Conservation (phyloP, 2,329 filamentous ascomycete species). For the Fusarium sarcochroum region DNA sequence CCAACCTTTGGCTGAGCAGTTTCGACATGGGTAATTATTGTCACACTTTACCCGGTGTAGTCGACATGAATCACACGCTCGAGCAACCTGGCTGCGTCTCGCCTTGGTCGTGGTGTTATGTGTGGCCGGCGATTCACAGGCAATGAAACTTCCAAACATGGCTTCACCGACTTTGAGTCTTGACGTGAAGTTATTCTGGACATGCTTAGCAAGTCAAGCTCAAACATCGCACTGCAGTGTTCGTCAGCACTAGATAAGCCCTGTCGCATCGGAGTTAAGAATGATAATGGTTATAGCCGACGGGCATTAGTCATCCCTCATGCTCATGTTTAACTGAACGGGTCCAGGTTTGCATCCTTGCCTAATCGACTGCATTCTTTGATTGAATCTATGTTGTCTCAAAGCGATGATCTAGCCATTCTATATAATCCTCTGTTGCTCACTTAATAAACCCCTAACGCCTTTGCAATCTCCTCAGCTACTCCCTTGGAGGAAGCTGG, state of each 20-base stretch:
- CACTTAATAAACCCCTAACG: neutral
- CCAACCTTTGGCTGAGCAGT: neutral
- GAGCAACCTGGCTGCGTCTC: neutral
- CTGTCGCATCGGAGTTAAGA: neutral
- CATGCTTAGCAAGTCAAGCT: no score
- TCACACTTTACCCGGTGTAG: slow-evolving; percentile 5
- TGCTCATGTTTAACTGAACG: no score
- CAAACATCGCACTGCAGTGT: no score
- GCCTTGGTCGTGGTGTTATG: neutral
- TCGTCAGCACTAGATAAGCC: no score
- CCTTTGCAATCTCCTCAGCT: neutral
- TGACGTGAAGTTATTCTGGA: no score
- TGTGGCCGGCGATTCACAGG: accelerated
- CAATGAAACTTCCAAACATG: neutral
- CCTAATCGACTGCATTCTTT: no score
- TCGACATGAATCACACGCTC: slow-evolving; percentile 3
- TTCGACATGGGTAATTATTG: neutral
- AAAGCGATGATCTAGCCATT: no score
- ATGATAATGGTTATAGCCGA: neutral
- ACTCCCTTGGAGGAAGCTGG: neutral
- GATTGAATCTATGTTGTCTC: no score
- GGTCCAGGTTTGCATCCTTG: no score
- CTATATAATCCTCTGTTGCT: no score
- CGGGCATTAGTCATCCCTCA: neutral
- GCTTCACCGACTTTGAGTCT: no score